Percentiles rank a stretch among this genome's conserved stretches.
Conservation (phyloP, 23 red algal genomes). For the Cyanidioschyzon merolae region DNA sequence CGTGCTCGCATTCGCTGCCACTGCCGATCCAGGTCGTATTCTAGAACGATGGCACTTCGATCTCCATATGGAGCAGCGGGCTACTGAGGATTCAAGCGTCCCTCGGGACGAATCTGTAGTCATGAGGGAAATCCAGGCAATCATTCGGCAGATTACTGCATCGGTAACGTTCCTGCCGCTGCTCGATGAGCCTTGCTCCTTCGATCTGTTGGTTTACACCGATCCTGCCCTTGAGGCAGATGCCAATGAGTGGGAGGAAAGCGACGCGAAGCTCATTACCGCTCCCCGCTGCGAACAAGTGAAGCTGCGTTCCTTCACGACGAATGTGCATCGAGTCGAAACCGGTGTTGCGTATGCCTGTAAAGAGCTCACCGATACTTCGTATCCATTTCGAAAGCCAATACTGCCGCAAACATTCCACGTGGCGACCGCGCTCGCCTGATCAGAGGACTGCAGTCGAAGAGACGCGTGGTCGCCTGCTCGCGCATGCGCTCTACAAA, state of each 20-base stretch:
- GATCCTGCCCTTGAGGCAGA: slow-evolving; percentile 30
- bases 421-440: too few relatives aligned
- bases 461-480: too few relatives aligned
- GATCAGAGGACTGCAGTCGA: too few relatives aligned
- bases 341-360: slow-evolving; percentile 66
- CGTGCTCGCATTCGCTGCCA: slow-evolving; percentile 55
- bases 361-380: slow-evolving; percentile 14
- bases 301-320: slow-evolving; percentile 66
- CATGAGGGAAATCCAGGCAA: slow-evolving; percentile 67
- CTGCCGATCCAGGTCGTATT: slow-evolving; percentile 40
- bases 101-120: slow-evolving; percentile 25
- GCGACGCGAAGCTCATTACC: slow-evolving; percentile 40
- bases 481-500: too few relatives aligned
- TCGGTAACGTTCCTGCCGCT: slow-evolving; percentile 79
- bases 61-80: slow-evolving; percentile 19
- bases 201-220: slow-evolving; percentile 88
- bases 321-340: slow-evolving; percentile 70
- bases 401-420: too few relatives aligned
- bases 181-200: slow-evolving; percentile 77
- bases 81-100: not conserved
- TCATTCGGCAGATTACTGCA: slow-evolving; percentile 84
- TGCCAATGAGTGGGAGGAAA: slow-evolving; percentile 72
- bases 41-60: slow-evolving; percentile 92
- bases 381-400: too few relatives aligned
- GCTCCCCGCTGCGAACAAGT: slow-evolving; percentile 44